Conservation (phyloP, 2,329 filamentous ascomycete species). For the Talaromyces sp. region DNA sequence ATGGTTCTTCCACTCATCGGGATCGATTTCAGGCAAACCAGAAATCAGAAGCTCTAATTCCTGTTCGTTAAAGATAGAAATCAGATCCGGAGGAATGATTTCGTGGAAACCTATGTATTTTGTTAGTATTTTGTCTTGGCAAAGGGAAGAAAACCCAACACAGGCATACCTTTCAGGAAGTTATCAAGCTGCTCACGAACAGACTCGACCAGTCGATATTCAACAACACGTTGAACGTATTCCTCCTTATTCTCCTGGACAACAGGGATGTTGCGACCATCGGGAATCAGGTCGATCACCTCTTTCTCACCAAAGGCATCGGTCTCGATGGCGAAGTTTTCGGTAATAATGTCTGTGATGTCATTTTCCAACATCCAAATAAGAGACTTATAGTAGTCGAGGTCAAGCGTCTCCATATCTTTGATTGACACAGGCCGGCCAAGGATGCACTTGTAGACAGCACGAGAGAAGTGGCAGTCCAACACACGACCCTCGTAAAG, state of each 20-base stretch:
- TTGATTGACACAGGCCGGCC: constrained; percentile 95
- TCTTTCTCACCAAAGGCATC: constrained; percentile 91
- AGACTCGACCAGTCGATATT: constrained; percentile 88
- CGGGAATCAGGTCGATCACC: constrained; percentile 81
- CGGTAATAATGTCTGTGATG: constrained; percentile 95
- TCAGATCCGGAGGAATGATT: constrained; percentile 90
- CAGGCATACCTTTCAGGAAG: constrained; percentile 69
- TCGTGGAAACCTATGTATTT: constrained; percentile 72
- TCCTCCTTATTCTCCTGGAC: constrained; percentile 99
- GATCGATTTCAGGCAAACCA: constrained; percentile 92
- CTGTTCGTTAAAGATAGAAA: constrained; percentile 98
- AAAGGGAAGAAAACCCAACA: constrained; percentile 38
- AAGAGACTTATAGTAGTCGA: constrained; percentile 98
- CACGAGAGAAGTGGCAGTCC: constrained; percentile 98
- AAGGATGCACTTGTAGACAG: constrained; percentile 96
- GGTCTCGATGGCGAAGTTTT: constrained; percentile 92
- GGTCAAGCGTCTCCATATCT: constrained; percentile 98
- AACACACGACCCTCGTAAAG: constrained; percentile 94
- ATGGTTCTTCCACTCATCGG: constrained; percentile 99
- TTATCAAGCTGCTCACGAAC: constrained; percentile 93
- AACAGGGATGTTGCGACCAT: constrained; percentile 88
- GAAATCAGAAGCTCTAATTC: constrained; percentile 96
- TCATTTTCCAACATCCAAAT: constrained; percentile 99
- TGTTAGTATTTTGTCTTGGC: background rate
- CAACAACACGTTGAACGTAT: constrained; percentile 90